Evolutionary conservation across 345 rosid genomes (phyloP).

Genomic region (Garcia nutans): DNA sequence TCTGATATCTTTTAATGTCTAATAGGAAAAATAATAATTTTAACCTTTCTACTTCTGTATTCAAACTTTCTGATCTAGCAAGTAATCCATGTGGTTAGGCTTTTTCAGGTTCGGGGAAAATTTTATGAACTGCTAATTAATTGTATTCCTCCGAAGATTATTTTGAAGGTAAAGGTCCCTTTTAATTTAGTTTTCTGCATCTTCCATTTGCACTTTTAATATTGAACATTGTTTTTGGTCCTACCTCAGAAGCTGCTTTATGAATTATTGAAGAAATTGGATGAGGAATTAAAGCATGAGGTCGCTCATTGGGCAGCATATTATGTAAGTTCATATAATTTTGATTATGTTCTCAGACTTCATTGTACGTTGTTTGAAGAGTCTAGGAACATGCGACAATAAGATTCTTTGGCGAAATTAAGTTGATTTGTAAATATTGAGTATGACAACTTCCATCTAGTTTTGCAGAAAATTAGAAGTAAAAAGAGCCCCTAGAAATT

Average conservation of each 20-base stretch:
- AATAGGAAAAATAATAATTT: background rate
- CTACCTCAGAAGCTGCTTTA: slow-evolving; percentile 62
- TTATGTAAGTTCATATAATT: slow-evolving; percentile 53
- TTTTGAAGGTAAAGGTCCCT: slow-evolving; percentile 59
- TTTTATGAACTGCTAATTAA: slow-evolving; percentile 77
- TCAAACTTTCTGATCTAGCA: slow-evolving; percentile 14
- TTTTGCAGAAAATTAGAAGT: background rate
- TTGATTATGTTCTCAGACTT: background rate
- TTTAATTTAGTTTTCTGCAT: slow-evolving; percentile 1
- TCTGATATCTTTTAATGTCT: background rate
- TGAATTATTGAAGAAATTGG: slow-evolving; percentile 83
- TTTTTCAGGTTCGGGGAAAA: slow-evolving; percentile 92
- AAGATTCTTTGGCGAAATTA: background rate
- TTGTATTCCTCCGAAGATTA: slow-evolving; percentile 86
- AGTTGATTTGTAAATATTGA: background rate
- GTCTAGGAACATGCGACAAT: background rate
- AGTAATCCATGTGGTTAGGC: slow-evolving; percentile 38
- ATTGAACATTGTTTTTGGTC: slow-evolving; percentile 16
- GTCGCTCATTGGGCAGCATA: slow-evolving; percentile 96
- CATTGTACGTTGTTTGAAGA: background rate
- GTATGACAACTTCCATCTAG: background rate
- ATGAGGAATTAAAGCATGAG: slow-evolving; percentile 91
- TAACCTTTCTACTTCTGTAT: background rate
- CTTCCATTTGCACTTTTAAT: background rate
- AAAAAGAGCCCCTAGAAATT: background rate